Conservation (phyloP, 495 filamentous ascomycete genomes). For the Penicillium canariense region DNA sequence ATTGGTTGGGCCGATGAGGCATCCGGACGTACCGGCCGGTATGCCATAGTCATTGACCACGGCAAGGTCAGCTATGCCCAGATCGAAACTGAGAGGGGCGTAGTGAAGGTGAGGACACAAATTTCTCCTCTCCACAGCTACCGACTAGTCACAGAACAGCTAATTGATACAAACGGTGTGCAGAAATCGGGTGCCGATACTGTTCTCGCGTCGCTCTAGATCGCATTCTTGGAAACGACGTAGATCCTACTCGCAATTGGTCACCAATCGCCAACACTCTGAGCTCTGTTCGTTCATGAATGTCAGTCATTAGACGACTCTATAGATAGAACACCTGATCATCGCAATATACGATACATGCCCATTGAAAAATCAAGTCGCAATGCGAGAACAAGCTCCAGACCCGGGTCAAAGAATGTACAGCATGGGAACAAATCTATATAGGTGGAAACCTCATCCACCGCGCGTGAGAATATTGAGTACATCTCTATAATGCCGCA, state of each 20-base stretch:
- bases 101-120: constrained; percentile 32
- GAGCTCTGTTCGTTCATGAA: neutral
- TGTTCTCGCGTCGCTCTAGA: constrained; percentile 44
- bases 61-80: constrained; percentile 85
- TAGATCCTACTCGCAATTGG: neutral
- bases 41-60: constrained; percentile 83
- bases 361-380: neutral
- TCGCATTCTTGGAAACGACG: neutral
- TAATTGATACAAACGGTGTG: constrained; percentile 2
- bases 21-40: constrained; percentile 66
- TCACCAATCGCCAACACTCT: neutral
- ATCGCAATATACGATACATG: neutral
- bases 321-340: neutral
- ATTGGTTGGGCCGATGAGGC: constrained; percentile 76
- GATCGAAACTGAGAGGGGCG: constrained; percentile 67
- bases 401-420: neutral
- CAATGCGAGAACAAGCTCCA: neutral
- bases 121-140: neutral
- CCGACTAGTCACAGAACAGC: neutral
- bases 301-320: neutral
- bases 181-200: constrained; percentile 72
- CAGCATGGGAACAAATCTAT: neutral
- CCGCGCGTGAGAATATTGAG: neutral
- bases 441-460: neutral
- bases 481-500: no score